Evolutionary conservation across 371 early-diverging fungal species (phyloP), one percentile per base, ranked within the genome.

Genomic region (Syncephalastrum racemosum): DNA sequence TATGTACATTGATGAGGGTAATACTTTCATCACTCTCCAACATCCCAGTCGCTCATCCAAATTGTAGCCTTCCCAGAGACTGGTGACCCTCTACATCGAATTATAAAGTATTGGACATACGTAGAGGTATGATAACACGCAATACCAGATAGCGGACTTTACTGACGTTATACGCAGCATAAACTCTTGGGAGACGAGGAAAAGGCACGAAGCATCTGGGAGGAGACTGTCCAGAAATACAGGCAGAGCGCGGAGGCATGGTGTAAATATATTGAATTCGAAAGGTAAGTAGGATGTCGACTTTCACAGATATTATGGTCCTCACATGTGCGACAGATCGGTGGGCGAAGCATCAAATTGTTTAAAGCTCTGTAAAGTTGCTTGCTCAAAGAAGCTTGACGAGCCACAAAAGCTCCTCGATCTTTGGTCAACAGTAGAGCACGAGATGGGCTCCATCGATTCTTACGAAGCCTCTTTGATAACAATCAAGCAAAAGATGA

Each of bases 341-440:
- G 16, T 36, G 12, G 70, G 67, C 3, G 54, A 74, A 42, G 47
- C 61, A 1, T n/a, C 49, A 0, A 53, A 59, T n/a, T 80, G 76
- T 43, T 42, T 54, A 16, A 50, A 57, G 0, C 50, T 77, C 14
- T 85, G 76, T 59, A 75, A 73, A 39, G 68, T 71, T 40, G 82
- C 82, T 2, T 47, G 73, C 13, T 42, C 40, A 19, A 71, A 75
- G 23, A 59, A 63, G 4, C 51, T 76, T 7, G 80, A 83, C 53
- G 72, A 75, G 50, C 79, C 84, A 5, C 79, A 81, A 39, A 58
- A 74, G 6, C 46, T 89, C 2, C 73, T 79, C 40, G 69, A 73
- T 36, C 76, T 70, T 1, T 85, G 83, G 77, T 53, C 64, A 1
- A 48, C 59, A 2, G 65, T 83, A 18, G 86, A 83, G 62, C 67